Evolutionary conservation across 108 stramenopile species (phyloP).

Genomic region (Conticribra weissflogii): DNA sequence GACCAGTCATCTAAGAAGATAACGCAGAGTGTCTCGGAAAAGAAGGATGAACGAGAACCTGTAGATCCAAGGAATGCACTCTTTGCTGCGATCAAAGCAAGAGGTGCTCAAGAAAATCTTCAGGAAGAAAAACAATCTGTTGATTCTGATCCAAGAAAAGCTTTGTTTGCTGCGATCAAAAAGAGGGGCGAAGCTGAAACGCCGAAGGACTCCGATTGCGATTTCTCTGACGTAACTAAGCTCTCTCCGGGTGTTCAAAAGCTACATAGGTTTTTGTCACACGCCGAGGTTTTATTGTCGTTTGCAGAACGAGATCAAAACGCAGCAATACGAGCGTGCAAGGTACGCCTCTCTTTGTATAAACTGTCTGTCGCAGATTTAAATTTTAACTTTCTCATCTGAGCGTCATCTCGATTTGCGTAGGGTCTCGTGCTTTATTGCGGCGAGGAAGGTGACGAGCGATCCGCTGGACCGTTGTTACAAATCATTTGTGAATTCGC

Average conservation of each 20-base stretch:
- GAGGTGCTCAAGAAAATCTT: constrained; percentile 18
- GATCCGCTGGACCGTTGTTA: constrained; percentile 55
- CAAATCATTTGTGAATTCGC: constrained; percentile 77
- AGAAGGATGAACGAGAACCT: constrained; percentile 16
- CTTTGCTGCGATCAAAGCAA: constrained; percentile 52
- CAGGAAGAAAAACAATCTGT: neutral
- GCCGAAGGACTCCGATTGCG: constrained; percentile 10
- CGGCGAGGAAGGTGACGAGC: constrained; percentile 81
- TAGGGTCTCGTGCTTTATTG: constrained; percentile 73
- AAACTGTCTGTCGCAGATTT: neutral
- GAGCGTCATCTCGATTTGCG: neutral
- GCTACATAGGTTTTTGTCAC: constrained; percentile 63
- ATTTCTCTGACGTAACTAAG: constrained; percentile 12
- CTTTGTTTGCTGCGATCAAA: constrained; percentile 52
- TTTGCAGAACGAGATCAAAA: constrained; percentile 52
- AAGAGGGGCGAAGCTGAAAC: constrained; percentile 9
- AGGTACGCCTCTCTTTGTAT: constrained; percentile 10
- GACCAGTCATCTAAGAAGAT: constrained; percentile 46
- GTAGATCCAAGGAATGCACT: constrained; percentile 49
- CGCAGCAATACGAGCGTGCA: constrained; percentile 69
- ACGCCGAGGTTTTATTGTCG: constrained; percentile 49
- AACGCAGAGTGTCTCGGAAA: constrained; percentile 26
- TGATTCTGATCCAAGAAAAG: constrained; percentile 37
- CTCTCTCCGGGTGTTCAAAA: constrained; percentile 57
- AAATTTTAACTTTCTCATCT: neutral